A percentile compares a stretch with the other conserved stretches of the same genome.
Conservation (phyloP, 2,329 filamentous ascomycete species). For the Incumbomyces lentus region DNA sequence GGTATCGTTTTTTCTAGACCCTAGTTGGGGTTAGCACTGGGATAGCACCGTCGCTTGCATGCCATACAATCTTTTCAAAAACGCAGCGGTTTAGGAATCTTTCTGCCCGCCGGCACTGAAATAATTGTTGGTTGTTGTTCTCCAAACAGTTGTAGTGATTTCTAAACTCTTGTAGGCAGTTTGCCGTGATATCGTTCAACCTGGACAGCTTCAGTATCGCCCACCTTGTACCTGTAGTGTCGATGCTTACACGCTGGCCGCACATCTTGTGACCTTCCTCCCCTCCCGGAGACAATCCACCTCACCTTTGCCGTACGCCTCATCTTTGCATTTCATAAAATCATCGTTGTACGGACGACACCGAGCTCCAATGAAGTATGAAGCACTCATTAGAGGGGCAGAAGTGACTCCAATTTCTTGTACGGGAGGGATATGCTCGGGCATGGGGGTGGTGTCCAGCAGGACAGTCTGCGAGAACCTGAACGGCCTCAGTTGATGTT, state of each 20-base stretch:
- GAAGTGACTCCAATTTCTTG: constrained; percentile 88
- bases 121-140: constrained; percentile 94
- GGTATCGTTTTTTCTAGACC: constrained; percentile 74
- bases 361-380: constrained; percentile 93
- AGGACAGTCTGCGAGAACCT: constrained; percentile 94
- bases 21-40: constrained; percentile 33
- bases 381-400: constrained; percentile 79
- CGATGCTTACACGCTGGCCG: constrained; percentile 76
- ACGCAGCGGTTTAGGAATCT: constrained; percentile 90
- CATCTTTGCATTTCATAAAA: constrained; percentile 99
- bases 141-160: constrained; percentile 93
- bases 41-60: background rate
- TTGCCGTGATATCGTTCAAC: constrained; percentile 89
- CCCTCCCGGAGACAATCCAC: constrained; percentile 93
- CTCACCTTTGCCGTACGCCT: constrained; percentile 83
- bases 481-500: constrained; percentile 11
- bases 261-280: constrained; percentile 90
- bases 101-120: constrained; percentile 84
- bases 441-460: constrained; percentile 91
- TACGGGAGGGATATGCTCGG: constrained; percentile 82
- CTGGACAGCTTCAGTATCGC: constrained; percentile 37
- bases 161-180: constrained; percentile 84
- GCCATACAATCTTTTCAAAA: constrained; percentile 81
- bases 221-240: constrained; percentile 3
- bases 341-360: constrained; percentile 97